Evolutionary conservation across 257 asterid genomes (phyloP), one percentile per base, ranked within the genome.

Genomic region (Rhazya stricta): DNA sequence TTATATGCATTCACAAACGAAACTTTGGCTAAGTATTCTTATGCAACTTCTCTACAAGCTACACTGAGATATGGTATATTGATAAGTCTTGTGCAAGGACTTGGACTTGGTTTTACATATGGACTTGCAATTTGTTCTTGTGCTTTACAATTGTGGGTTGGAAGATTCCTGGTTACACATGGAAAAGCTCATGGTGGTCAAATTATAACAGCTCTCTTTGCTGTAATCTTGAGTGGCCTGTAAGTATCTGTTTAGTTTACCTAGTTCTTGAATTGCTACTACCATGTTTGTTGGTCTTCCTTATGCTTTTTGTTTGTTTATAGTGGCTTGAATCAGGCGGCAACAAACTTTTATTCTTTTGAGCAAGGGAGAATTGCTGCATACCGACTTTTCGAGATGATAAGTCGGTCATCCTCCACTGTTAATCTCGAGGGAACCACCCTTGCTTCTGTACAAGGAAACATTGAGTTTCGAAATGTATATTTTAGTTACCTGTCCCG

Each of bases 361-460:
- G 98, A 95, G 67, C 98, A 95, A 89, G 99, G 99, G 79, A 91
- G 99, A 84, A 92, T 92, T 74, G 99, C 99, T 80, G 99, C 99
- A 54, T 95, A 92, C 85, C 91, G 98, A 83, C 91, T 95, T 71
- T 95, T 83, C 78, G 98, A 95, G 95, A 92, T 92, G 98, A 95
- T 92, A 77, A 91, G 88, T 78, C 94, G 98, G 74, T 92, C 98
- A 51, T 90, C 96, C 71, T 92, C 99, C 74, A 70, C 85, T 60
- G 90, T 80, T 57, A 88, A 89, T 86, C 90, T 92, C 67, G 98
- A 92, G 37, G 99, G 99, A 71, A 76, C 78, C 54, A 92, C 91
- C 79, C 99, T 89, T 78, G 81, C 89, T 79, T 81, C 92, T 82
- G 94, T 92, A 65, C 99, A 92, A 87, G 99, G 99, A 79, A 95